Evolutionary conservation across 371 early-diverging fungal species (phyloP).

Genomic region (Circinella umbellata): DNA sequence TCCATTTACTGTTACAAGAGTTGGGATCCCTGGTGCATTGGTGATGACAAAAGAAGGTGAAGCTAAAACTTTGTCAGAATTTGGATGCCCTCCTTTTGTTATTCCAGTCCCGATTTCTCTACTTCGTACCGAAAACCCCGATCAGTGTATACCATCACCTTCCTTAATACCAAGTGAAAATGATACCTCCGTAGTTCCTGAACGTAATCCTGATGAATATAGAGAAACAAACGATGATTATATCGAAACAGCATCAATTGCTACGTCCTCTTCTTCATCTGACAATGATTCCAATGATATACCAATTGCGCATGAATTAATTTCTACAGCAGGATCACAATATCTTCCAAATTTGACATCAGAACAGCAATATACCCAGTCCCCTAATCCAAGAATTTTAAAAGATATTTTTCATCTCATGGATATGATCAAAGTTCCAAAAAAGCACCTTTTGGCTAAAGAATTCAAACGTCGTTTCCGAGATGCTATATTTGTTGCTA

Average conservation of each 20-base stretch:
- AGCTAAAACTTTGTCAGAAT: background rate
- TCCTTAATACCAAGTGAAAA: no score
- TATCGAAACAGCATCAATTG: no score
- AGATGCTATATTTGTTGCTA: background rate
- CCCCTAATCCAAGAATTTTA: background rate
- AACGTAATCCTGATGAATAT: no score
- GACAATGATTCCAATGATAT: no score
- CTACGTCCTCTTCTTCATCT: no score
- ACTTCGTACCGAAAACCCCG: background rate
- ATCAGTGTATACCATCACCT: background rate
- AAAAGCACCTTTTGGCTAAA: background rate
- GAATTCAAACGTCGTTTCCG: background rate
- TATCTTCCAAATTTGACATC: no score
- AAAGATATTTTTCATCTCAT: conserved; percentile 2
- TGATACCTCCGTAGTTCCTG: no score
- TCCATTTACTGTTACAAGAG: background rate
- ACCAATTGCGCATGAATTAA: no score
- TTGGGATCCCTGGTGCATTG: background rate
- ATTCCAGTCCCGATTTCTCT: background rate
- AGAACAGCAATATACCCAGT: background rate
- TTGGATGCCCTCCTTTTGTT: background rate
- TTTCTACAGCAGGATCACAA: no score
- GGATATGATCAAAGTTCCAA: background rate
- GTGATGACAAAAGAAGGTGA: background rate
- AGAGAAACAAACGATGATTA: no score